Base-by-base conservation (phyloP, 441 rosid genomes). In the Erysimum pusillum region DNA sequence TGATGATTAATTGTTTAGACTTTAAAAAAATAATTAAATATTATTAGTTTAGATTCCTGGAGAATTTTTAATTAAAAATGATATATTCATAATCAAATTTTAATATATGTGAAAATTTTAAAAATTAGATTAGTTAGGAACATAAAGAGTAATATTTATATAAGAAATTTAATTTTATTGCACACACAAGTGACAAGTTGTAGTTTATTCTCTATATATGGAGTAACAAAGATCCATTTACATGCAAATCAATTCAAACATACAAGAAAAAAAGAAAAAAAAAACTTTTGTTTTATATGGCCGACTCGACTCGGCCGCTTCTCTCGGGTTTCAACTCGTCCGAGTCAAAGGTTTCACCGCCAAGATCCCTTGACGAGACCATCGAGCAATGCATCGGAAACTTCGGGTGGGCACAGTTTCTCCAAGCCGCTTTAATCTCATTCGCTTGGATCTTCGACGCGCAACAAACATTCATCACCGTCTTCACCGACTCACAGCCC, bases 381-480 rank as follows among this genome's bases (percentile, higher is more conserved):
- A 86, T 87, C 7, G 97, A 91, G 49, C 42, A 42, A 11, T 84
- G 83, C 54, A 73, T 87, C 2, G 87, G 82, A 75, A 78, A 79
- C 56, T 88, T 86, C 15, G 79, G 89, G 5, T 72, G 81, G 77
- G 68, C 77, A 18, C 93, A 91, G 64, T 80, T 92, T 67, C 8
- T 87, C 17, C 93, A 87, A 73, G 85, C 90, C 38, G n/a, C 80
- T 25, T 56, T 90, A 10, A 87, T 92, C 18, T 86, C 97, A 31
- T 7, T 83, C 15, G 83, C 93, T 28, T 81, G 88, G 87, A 39
- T 82, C 68, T 90, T 92, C 36, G 96, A 92, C 44, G 94, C 89
- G 20, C 97, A 92, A 44, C 97, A 92, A 73, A 81, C 91, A 4
- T 90, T 89, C 82, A 85, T 90, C 18, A 87, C 84, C 61, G 85